Base-by-base conservation (phyloP, 192 early-diverging fungal species). In the Coemansia interrupta region DNA sequence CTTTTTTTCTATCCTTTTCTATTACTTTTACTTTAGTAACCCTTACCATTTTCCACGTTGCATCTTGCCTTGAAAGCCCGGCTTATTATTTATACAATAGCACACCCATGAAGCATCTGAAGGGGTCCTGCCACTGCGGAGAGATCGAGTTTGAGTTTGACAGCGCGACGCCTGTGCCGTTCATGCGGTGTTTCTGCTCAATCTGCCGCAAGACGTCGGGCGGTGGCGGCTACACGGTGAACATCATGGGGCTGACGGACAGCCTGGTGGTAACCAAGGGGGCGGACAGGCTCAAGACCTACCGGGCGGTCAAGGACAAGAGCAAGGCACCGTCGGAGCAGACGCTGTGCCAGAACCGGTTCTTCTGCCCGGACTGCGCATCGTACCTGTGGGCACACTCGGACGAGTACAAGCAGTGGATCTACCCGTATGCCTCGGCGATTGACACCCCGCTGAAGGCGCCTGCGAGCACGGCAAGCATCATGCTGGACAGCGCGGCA, bases 151-250 rank as follows among this genome's bases (percentile, higher is more conserved):
- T 85, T 50, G 77, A 61, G 56, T 80, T 83, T 13, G 60, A 57
- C 2, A 79, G 73, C 45, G 32, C 72, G 18, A 79, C 83, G 19
- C 80, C 84, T 0, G 80, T 80, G 5, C 85, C 85, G 3, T 84
- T 77, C 51, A 78, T 80, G 75, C 68, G 64, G 7, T 87, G 85
- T 61, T 83, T 76, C 46, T 87, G 85, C 64, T 81, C 82, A 13
- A 87, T 87, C 51, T 87, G 85, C 59, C 84, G 85, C 63, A 85
- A 85, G 64, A 74, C 78, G 20, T 64, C 82, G 26, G 84, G 85
- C 42, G 84, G 84, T 30, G 81, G 83, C 49, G 85, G 84, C 22
- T 82, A 73, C 64, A 39, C 57, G 5, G 70, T 82, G 19, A 85
- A 84, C 59, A 82, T 87, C 30, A 72, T 82, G 75, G 85, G 82